Percentiles rank a stretch among this genome's conserved stretches.
Evolutionary conservation across 2,329 filamentous ascomycete species (phyloP).

Genomic region (Monosporascus sp.): DNA sequence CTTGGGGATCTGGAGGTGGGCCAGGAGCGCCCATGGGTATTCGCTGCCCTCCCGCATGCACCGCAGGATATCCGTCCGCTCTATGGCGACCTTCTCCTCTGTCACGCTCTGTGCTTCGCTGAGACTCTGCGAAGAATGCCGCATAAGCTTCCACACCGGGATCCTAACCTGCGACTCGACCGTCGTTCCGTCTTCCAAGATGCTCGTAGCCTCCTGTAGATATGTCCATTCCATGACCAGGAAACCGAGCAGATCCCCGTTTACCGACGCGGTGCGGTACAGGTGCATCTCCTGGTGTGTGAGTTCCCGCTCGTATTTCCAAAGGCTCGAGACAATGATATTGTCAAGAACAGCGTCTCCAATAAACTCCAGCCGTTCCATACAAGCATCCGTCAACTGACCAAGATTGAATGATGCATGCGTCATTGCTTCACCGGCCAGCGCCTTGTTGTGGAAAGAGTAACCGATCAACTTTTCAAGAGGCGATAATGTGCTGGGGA

Average conservation of each 20-base stretch:
- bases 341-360: conserved; percentile 83
- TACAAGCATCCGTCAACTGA: conserved; percentile 31
- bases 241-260: conserved; percentile 75
- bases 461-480: conserved; percentile 68
- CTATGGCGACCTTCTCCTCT: conserved; percentile 37
- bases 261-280: conserved; percentile 71
- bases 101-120: conserved; percentile 39
- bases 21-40: conserved; percentile 76
- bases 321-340: conserved; percentile 63
- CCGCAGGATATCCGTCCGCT: conserved; percentile 43
- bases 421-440: conserved; percentile 76
- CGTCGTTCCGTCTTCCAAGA: conserved; percentile 20
- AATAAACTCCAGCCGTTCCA: conserved; percentile 79
- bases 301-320: conserved; percentile 36
- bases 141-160: conserved; percentile 66
- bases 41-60: conserved; percentile 43
- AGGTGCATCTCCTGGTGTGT: conserved; percentile 63
- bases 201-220: conserved; percentile 25
- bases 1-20: conserved; percentile 63
- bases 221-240: conserved; percentile 56
- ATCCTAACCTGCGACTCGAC: conserved; percentile 22
- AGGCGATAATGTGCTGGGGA: conserved; percentile 37
- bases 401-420: conserved; percentile 57
- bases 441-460: conserved; percentile 58
- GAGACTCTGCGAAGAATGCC: conserved; percentile 48